These are phyloP conservation scores for Scheffersomyces segobiensis DNA, from an alignment of 1,139 yeast genomes.

Conservation along the genomic window DNA sequence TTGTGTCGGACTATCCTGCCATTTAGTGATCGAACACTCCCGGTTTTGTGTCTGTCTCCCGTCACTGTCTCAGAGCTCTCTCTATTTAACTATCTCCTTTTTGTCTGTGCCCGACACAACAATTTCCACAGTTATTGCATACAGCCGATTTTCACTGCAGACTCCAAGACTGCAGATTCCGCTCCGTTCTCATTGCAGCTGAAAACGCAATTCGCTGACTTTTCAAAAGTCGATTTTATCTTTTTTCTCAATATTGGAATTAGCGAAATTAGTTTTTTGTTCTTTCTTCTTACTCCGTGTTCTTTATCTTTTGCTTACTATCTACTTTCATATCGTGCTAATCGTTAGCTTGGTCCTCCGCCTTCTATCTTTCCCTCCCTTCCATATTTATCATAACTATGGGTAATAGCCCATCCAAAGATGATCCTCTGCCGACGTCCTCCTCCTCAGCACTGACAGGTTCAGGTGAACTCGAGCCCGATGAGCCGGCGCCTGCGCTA, in stretches of 20 bases:
- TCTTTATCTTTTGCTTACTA: background rate
- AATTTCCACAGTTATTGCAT: background rate
- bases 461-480: constrained; percentile 42
- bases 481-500: constrained; percentile 50
- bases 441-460: constrained; percentile 21
- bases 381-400: constrained; percentile 20
- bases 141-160: background rate
- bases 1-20: background rate
- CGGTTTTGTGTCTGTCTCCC: background rate
- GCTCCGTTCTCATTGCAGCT: background rate
- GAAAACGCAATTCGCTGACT: background rate
- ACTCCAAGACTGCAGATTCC: background rate
- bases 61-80: background rate
- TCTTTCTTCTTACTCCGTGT: background rate
- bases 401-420: constrained; percentile 65
- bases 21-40: background rate
- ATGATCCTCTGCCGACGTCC: constrained; percentile 52
- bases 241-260: background rate
- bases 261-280: background rate
- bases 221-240: background rate
- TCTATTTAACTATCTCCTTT: background rate
- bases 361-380: background rate
- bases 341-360: background rate
- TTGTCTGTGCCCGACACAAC: background rate
- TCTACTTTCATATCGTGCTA: background rate